Conservation (phyloP, 352 stramenopile genomes). For the Phytophthora podocarpi region DNA sequence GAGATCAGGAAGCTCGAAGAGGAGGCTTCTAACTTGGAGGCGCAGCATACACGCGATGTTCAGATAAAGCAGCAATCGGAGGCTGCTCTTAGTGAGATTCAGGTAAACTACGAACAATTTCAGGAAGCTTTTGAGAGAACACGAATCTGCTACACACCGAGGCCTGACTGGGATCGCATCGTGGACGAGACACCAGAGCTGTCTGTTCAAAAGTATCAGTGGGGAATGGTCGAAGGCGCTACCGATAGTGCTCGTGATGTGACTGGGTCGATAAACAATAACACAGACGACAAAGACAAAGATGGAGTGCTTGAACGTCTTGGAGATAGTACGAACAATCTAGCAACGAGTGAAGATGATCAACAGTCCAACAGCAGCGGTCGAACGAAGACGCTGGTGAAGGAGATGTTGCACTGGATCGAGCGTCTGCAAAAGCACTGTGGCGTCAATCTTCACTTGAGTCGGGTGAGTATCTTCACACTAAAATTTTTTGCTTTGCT, state of each 20-base stretch:
- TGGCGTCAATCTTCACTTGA: constrained; percentile 76
- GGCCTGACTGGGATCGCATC: constrained; percentile 66
- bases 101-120: constrained; percentile 32
- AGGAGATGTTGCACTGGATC: constrained; percentile 82
- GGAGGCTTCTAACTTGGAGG: constrained; percentile 39
- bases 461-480: constrained; percentile 44
- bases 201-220: constrained; percentile 58
- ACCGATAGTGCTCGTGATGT: constrained; percentile 1
- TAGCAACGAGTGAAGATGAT: not conserved
- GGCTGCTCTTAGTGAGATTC: constrained; percentile 23
- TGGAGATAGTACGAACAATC: not conserved
- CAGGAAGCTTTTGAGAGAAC: constrained; percentile 35
- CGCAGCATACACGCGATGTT: constrained; percentile 46
- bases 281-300: constrained; percentile 9
- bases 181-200: constrained; percentile 68
- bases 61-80: constrained; percentile 24
- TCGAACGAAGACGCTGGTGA: constrained; percentile 56
- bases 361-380: not conserved
- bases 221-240: constrained; percentile 41
- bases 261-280: not conserved
- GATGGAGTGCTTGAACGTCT: constrained; percentile 1
- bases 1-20: constrained; percentile 45
- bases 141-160: constrained; percentile 67
- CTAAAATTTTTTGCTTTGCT: not conserved
- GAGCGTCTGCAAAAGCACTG: constrained; percentile 82